Percentiles rank a stretch among this genome's conserved stretches.
Conservation (phyloP, 371 early-diverging fungal species). For the Batkoa obscura region DNA sequence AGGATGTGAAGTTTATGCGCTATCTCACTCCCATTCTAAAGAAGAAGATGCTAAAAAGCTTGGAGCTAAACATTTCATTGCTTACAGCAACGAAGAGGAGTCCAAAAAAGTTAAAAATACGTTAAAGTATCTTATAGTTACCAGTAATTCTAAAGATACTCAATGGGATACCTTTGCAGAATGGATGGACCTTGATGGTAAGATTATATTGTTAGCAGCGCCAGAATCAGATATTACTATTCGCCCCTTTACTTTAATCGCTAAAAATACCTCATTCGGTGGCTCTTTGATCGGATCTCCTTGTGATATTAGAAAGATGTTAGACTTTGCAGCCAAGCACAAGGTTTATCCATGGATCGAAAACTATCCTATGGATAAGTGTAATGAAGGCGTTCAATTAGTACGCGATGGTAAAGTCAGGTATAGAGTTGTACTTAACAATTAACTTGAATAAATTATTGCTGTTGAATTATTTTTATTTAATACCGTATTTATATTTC, state of each 20-base stretch:
- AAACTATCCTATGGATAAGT: slow-evolving; percentile 30
- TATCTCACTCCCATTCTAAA: slow-evolving; percentile 36
- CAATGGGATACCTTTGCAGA: slow-evolving; percentile 26
- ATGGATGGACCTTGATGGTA: slow-evolving; percentile 30
- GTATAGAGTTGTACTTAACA: slow-evolving; percentile 1
- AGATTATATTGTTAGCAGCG: slow-evolving; percentile 34
- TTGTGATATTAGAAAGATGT: slow-evolving; percentile 32
- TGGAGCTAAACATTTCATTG: slow-evolving; percentile 37
- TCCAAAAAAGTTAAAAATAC: slow-evolving; percentile 8
- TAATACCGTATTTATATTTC: no score
- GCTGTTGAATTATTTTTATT: no score
- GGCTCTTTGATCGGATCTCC: slow-evolving; percentile 53
- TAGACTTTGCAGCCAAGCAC: slow-evolving; percentile 45
- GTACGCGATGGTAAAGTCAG: background rate
- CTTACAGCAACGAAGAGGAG: slow-evolving; percentile 14
- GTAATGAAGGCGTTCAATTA: slow-evolving; percentile 18
- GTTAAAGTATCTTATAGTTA: slow-evolving; percentile 29
- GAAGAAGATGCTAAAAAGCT: slow-evolving; percentile 39
- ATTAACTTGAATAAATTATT: no score
- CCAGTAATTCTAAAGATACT: slow-evolving; percentile 24
- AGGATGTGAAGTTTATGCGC: slow-evolving; percentile 41
- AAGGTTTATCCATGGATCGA: slow-evolving; percentile 45
- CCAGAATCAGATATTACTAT: slow-evolving; percentile 37
- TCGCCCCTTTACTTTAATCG: slow-evolving; percentile 20
- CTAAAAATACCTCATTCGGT: slow-evolving; percentile 22